Percentiles rank a stretch among this genome's conserved stretches.
Evolutionary conservation across 1,284 basidiomycete genomes (phyloP).

Genomic region (Cryptococcus sp.): DNA sequence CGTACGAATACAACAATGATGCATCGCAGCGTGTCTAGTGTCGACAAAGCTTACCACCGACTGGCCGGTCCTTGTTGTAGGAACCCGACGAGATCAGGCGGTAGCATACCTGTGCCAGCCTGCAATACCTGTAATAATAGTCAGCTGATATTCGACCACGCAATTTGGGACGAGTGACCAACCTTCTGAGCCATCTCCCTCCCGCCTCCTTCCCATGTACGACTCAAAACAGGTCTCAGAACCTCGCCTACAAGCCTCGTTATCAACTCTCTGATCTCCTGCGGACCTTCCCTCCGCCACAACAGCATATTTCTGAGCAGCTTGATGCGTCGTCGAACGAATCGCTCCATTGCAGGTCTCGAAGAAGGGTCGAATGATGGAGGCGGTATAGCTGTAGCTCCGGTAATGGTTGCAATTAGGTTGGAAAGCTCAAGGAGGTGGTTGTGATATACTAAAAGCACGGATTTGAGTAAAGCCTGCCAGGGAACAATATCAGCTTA

Average conservation of each 20-base stretch:
- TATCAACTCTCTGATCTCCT: constrained; percentile 62
- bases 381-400: constrained; percentile 47
- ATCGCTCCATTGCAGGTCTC: constrained; percentile 69
- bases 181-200: constrained; percentile 69
- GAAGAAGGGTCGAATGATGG: constrained; percentile 74
- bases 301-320: constrained; percentile 69
- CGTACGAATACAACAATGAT: neutral
- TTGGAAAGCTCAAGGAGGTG: constrained; percentile 59
- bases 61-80: constrained; percentile 30
- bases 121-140: constrained; percentile 19
- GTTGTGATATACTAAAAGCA: constrained; percentile 62
- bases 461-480: constrained; percentile 68
- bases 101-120: constrained; percentile 20
- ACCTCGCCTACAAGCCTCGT: constrained; percentile 63
- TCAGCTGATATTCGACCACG: constrained; percentile 1
- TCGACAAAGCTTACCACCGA: constrained; percentile 9
- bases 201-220: constrained; percentile 86
- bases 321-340: constrained; percentile 69
- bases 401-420: constrained; percentile 48
- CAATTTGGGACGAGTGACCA: constrained; percentile 18
- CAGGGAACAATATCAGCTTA: constrained; percentile 3
- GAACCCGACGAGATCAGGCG: constrained; percentile 34
- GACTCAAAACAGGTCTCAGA: constrained; percentile 68
- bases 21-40: constrained; percentile 1
- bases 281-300: constrained; percentile 74